phyloP scores from a whole-genome alignment of 306 rosid species.

The Dryas alaskensis region DNA sequence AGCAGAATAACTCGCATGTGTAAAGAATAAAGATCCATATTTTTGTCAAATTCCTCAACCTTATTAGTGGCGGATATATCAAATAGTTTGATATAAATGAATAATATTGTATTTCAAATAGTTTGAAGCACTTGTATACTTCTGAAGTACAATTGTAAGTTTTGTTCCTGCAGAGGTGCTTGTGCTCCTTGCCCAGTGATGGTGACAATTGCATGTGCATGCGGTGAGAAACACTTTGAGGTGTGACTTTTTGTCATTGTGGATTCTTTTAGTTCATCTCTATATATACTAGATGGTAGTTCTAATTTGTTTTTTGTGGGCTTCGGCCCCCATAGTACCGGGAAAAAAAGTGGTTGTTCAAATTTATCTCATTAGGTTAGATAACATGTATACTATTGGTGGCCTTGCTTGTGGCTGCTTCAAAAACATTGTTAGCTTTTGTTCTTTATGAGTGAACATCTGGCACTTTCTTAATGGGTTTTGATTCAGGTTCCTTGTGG shows the following conservation, averaged over 20 bases:
- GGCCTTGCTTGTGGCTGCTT: slow-evolving; percentile 23
- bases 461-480: slow-evolving; percentile 29
- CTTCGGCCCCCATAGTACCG: too few species aligned
- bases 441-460: neutral
- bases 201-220: slow-evolving; percentile 88
- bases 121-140: neutral
- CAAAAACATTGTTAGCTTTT: neutral
- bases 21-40: too few species aligned
- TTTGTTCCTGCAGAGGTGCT: slow-evolving; percentile 77
- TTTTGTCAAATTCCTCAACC: too few species aligned
- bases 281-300: slow-evolving; percentile 19
- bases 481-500: slow-evolving; percentile 88
- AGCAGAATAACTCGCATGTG: neutral
- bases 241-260: slow-evolving; percentile 41
- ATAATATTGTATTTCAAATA: neutral
- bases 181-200: slow-evolving; percentile 98
- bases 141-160: slow-evolving; percentile 2
- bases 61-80: neutral
- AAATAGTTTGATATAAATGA: neutral
- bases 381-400: slow-evolving; percentile 9
- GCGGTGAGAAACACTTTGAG: slow-evolving; percentile 93
- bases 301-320: neutral
- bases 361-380: too few species aligned
- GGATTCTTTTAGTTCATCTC: slow-evolving; percentile 16
- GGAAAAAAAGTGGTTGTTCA: too few species aligned